These are phyloP conservation scores for Triangularia setosa DNA, from an alignment of 2,329 filamentous ascomycete species.

Conservation along the genomic window DNA sequence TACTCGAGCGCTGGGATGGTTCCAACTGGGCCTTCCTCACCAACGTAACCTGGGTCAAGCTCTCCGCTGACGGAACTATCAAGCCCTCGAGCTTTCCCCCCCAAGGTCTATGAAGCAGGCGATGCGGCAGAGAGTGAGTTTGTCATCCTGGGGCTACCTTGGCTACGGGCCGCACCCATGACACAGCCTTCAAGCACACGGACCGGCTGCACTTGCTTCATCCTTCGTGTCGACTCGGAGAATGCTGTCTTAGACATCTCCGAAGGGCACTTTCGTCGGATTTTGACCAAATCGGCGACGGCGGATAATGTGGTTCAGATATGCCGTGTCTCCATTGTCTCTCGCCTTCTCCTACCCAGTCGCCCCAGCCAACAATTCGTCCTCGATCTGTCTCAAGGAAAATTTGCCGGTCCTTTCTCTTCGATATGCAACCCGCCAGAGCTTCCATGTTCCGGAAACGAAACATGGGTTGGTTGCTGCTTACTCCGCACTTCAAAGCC, in stretches of 20 bases:
- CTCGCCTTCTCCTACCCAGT: not conserved
- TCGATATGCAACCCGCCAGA: not conserved
- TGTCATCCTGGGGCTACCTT: not conserved
- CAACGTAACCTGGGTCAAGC: slow-evolving; percentile 70
- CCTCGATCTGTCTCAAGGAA: not conserved
- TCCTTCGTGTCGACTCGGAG: not conserved
- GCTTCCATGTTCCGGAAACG: not conserved
- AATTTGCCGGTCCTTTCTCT: not conserved
- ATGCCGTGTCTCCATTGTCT: slow-evolving; percentile 4
- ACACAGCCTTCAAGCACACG: slow-evolving; percentile 3
- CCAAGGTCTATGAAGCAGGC: slow-evolving; percentile 18
- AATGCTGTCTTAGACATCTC: slow-evolving; percentile 5
- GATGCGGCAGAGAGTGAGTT: not conserved
- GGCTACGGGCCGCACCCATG: not conserved
- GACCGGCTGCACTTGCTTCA: slow-evolving; percentile 9
- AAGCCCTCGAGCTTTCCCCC: slow-evolving; percentile 77
- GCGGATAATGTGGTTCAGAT: slow-evolving; percentile 3
- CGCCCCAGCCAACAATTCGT: not conserved
- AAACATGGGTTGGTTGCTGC: not conserved
- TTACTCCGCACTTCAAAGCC: not conserved
- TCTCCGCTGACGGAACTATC: slow-evolving; percentile 61
- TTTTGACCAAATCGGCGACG: not conserved
- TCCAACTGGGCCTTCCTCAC: slow-evolving; percentile 79
- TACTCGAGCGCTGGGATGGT: slow-evolving; percentile 73
- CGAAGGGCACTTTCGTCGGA: not conserved